Base-by-base conservation (phyloP, 352 stramenopile genomes). In the Phytophthora pseudosyringae region DNA sequence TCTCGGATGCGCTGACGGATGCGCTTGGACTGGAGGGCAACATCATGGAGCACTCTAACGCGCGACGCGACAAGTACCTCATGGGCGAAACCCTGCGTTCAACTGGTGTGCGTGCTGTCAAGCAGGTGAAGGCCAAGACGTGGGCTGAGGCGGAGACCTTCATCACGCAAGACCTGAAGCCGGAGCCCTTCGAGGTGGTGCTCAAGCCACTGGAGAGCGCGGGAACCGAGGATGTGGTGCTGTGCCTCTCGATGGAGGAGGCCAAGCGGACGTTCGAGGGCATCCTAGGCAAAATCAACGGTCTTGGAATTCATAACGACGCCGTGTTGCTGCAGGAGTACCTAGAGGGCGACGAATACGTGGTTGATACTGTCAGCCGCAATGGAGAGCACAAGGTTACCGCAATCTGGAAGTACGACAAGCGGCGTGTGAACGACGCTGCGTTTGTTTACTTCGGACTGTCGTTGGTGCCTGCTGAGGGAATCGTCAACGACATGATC, bases 361-460 rank as follows among this genome's bases (percentile, higher is more conserved):
- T 98, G 5, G 83, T 99, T 12, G 97, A 99, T 79, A 97, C 94
- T 7, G 95, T 98, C 11, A 97, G 83, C 55, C 88, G 87, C 47
- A 78, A 97, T 64, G 97, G 97, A 5, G 68, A 94, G 51, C 91
- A 98, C 76, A 99, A 99, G 66, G 88, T 98, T 43, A 91, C 92
- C 33, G 97, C 95, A 16, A 86, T 99, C 11, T 99, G 97, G 97
- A 97, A 97, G 71, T 99, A 99, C 71, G 97, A 99, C 75, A 99
- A 99, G 81, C 83, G 97, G 40, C 81, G 87, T 8, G 89, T 97
- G 36, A 98, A 99, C 69, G 73, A 94, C 49, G 93, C 93, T 5
- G 90, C 93, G 13, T 99, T 98, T 71, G 97, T 99, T 7, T 99
- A 99, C 74, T 98, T 95, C 52, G 83, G 85, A 5, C 61, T 95